These are phyloP conservation scores for Discostella pseudostelligera DNA, from an alignment of 108 stramenopile species.

Conservation along the genomic window DNA sequence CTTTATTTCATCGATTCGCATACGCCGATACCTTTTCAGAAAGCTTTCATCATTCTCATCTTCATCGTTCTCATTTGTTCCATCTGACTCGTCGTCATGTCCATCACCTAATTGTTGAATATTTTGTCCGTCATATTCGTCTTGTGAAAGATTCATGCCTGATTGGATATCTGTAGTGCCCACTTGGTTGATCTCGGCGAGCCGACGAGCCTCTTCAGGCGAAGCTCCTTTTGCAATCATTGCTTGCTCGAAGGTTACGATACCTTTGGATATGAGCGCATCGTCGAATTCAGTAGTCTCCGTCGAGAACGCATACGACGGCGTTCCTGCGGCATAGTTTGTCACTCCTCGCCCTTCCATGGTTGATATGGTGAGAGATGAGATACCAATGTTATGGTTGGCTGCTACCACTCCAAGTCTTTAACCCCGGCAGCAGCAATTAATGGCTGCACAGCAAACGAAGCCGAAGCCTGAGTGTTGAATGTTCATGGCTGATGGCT, in stretches of 20 bases:
- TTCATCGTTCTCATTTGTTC: constrained; percentile 36
- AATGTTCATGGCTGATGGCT: too few species aligned
- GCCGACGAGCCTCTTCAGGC: constrained; percentile 48
- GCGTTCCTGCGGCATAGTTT: constrained; percentile 56
- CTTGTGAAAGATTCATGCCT: not conserved
- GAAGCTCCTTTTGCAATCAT: constrained; percentile 79
- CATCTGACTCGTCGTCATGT: constrained; percentile 6
- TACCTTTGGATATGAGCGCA: constrained; percentile 61
- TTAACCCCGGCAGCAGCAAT: too few species aligned
- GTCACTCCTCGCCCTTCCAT: constrained; percentile 72
- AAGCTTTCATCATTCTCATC: constrained; percentile 69
- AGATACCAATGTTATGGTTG: too few species aligned
- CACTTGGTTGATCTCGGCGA: constrained; percentile 30
- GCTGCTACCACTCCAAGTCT: too few species aligned
- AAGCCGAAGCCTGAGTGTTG: too few species aligned
- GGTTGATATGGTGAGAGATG: not conserved
- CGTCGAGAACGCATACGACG: constrained; percentile 56
- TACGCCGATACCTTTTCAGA: constrained; percentile 54
- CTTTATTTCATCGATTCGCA: constrained; percentile 56
- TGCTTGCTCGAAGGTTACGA: constrained; percentile 71
- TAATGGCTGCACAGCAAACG: too few species aligned
- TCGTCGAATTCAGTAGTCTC: constrained; percentile 83
- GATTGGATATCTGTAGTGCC: constrained; percentile 7
- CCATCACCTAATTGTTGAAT: constrained; percentile 9
- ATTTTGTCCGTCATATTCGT: not conserved